Conservation (phyloP, 768 basidiomycete genomes). For the Boletus sp. region DNA sequence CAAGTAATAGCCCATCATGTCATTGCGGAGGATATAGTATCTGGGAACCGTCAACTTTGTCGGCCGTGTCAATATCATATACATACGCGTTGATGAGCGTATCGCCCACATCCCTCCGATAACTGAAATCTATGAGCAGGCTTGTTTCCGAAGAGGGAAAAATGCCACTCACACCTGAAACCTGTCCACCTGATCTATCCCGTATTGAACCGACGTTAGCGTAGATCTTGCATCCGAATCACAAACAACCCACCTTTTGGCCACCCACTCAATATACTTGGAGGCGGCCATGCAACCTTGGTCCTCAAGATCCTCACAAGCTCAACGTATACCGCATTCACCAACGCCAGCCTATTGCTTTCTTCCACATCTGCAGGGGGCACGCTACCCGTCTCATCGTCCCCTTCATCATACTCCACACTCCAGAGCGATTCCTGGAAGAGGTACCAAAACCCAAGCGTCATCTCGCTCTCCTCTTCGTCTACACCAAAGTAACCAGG, state of each 20-base stretch:
- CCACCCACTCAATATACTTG: conserved; percentile 48
- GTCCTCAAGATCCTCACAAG: conserved; percentile 65
- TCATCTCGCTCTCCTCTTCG: conserved; percentile 86
- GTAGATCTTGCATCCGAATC: neutral
- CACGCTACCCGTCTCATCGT: conserved; percentile 26
- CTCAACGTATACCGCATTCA: conserved; percentile 76
- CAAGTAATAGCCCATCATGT: conserved; percentile 73
- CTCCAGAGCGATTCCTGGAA: conserved; percentile 86
- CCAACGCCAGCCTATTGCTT: conserved; percentile 47
- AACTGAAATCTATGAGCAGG: conserved; percentile 41
- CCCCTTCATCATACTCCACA: conserved; percentile 48
- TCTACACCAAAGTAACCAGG: conserved; percentile 78
- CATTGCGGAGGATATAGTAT: conserved; percentile 82
- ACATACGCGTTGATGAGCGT: conserved; percentile 84
- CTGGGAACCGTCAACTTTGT: conserved; percentile 35
- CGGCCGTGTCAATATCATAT: neutral
- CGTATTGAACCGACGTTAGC: conserved; percentile 7
- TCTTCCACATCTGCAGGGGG: conserved; percentile 24
- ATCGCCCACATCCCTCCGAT: conserved; percentile 83
- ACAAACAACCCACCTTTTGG: conserved; percentile 53
- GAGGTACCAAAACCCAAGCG: conserved; percentile 85
- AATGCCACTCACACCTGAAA: conserved; percentile 63
- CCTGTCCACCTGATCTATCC: conserved; percentile 71
- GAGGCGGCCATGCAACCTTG: conserved; percentile 73
- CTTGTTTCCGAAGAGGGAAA: neutral